These are phyloP conservation scores for Citrus hindsii DNA, from an alignment of 345 rosid species.

Conservation along the genomic window DNA sequence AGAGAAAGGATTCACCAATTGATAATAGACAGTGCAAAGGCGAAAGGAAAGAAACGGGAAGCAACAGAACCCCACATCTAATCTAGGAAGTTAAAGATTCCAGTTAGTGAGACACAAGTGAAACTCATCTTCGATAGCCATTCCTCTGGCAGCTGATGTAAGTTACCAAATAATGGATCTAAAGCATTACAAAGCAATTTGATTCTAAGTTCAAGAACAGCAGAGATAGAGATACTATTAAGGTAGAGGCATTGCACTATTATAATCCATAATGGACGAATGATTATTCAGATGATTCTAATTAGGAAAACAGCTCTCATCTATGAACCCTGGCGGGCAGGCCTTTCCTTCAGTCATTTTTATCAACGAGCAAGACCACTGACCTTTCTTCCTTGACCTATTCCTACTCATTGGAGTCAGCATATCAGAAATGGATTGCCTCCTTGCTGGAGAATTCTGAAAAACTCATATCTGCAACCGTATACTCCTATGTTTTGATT, in stretches of 20 bases:
- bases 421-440: neutral
- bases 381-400: neutral
- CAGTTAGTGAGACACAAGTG: neutral
- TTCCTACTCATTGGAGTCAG: neutral
- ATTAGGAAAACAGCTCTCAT: neutral
- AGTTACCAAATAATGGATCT: neutral
- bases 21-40: neutral
- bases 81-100: neutral
- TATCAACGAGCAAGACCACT: neutral
- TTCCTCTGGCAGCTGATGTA: neutral
- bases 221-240: neutral
- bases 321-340: neutral
- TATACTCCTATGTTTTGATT: neutral
- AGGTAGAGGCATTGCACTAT: neutral
- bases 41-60: neutral
- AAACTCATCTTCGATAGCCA: neutral
- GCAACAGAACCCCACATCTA: neutral
- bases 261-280: neutral
- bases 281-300: neutral
- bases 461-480: neutral
- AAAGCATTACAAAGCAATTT: neutral
- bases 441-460: neutral
- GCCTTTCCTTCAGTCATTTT: neutral
- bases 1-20: neutral
- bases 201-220: neutral